phyloP scores from a whole-genome alignment of 2,329 filamentous ascomycete species.

The Aspergillus glaucus region DNA sequence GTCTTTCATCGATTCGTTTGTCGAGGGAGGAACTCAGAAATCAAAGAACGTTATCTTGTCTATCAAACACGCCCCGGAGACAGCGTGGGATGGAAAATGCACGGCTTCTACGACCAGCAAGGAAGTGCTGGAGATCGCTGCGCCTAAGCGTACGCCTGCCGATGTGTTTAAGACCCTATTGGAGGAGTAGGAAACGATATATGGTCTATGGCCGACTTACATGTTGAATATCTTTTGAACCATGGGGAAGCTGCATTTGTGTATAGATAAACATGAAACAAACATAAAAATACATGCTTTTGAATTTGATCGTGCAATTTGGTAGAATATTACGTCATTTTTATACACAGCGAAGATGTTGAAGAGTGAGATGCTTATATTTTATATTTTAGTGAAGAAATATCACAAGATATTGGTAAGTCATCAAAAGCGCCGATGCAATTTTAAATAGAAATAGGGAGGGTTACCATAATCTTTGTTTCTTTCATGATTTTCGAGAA shows the following conservation, averaged over 20 bases:
- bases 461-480: not conserved
- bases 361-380: not conserved
- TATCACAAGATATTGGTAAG: not conserved
- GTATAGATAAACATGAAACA: no score
- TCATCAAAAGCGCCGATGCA: not conserved
- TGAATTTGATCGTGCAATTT: no score
- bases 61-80: conserved; percentile 15
- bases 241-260: no score
- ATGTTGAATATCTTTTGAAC: no score
- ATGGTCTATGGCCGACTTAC: not conserved
- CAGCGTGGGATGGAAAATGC: conserved; percentile 28
- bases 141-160: conserved; percentile 22
- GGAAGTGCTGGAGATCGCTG: conserved; percentile 24
- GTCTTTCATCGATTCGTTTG: conserved; percentile 22
- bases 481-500: not conserved
- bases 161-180: conserved; percentile 14
- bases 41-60: conserved; percentile 26
- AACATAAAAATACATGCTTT: no score
- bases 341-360: not conserved
- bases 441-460: not conserved
- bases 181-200: conserved; percentile 2
- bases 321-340: no score
- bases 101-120: conserved; percentile 17
- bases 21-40: conserved; percentile 7
- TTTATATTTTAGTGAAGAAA: not conserved